These are phyloP conservation scores for Hypoxylon cercidicola DNA, from an alignment of 495 filamentous ascomycete species.

Conservation along the genomic window DNA sequence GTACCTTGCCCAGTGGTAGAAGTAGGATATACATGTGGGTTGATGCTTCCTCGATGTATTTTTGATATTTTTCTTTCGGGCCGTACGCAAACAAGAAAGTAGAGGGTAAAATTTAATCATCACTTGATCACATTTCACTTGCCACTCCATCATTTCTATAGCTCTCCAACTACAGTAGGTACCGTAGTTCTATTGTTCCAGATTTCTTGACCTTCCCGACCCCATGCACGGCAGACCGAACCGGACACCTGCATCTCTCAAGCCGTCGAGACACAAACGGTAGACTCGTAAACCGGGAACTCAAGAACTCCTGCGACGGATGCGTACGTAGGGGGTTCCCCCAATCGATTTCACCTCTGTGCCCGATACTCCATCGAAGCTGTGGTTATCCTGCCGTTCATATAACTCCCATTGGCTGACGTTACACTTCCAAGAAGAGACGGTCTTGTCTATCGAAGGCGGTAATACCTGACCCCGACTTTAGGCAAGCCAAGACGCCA, in stretches of 20 bases:
- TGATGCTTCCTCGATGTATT: no score
- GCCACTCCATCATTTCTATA: conserved; percentile 12
- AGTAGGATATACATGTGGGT: no score
- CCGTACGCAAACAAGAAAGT: background rate
- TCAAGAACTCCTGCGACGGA: conserved; percentile 19
- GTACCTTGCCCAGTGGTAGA: no score
- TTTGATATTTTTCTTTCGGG: no score
- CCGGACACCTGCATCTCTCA: conserved; percentile 28
- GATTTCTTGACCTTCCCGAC: conserved; percentile 5
- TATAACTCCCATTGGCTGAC: conserved; percentile 19
- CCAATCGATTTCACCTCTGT: conserved; percentile 20
- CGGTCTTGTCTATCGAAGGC: conserved; percentile 18
- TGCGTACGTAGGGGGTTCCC: conserved; percentile 17
- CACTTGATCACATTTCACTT: conserved; percentile 15
- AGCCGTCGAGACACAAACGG: background rate
- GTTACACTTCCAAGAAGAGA: conserved; percentile 6
- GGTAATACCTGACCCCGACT: conserved; percentile 13
- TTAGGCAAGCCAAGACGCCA: conserved; percentile 7
- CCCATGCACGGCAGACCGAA: conserved; percentile 21
- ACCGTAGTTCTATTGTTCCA: conserved; percentile 11
- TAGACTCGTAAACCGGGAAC: conserved; percentile 15
- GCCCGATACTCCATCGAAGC: conserved; percentile 22
- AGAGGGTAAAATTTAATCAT: background rate
- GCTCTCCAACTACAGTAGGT: conserved; percentile 14
- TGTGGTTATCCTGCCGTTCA: conserved; percentile 33